Base-by-base conservation (phyloP, 1,284 basidiomycete genomes). In the Mycosarcoma mackinlayi region DNA sequence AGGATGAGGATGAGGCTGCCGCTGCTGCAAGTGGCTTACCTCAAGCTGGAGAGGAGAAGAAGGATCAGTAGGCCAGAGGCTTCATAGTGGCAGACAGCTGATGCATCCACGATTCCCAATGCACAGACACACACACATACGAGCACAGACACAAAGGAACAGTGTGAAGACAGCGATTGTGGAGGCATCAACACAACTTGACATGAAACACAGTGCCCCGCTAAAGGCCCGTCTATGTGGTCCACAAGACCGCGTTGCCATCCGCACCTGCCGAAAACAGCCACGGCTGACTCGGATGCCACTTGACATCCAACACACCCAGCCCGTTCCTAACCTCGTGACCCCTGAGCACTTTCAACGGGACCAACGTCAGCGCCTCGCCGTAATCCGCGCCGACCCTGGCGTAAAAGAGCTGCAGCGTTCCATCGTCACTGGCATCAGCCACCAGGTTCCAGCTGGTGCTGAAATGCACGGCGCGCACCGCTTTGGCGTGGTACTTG, bases 351-450 rank as follows among this genome's bases (percentile, higher is more conserved):
- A 98, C 94, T 85, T 98, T 98, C 77, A 98, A 86, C 27, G 96
- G 96, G 0, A 99, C 95, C 77, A 99, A 94, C 58, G 98, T 86
- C 31, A 96, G 92, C 84, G 97, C 94, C 59, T 92, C 94, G 87
- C 94, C 91, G 48, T 97, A 87, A 55, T 68, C 65, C 13, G 41
- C 48, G 85, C 92, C 98, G 33, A 98, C 92, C 60, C 94, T 90
- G 23, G 91, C 88, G 84, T 99, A 96, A 89, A 98, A 98, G 62
- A 99, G 86, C 83, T 98, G 96, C 72, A 98, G 91, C 35, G 92
- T 90, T 25, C 95, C 96, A 83, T 98, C 96, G 84, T 99, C 96
- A 19, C 93, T 93, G 41, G 92, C 92, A 10, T 92, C 94, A 3
- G 94, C 93, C 82, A 99, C 98, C 21, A 98, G 88, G 27, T 96